A percentile compares a stretch with the other conserved stretches of the same genome.
These are phyloP conservation scores for Funneliformis caledonium DNA, from an alignment of 371 early-diverging fungal species.

Conservation along the genomic window DNA sequence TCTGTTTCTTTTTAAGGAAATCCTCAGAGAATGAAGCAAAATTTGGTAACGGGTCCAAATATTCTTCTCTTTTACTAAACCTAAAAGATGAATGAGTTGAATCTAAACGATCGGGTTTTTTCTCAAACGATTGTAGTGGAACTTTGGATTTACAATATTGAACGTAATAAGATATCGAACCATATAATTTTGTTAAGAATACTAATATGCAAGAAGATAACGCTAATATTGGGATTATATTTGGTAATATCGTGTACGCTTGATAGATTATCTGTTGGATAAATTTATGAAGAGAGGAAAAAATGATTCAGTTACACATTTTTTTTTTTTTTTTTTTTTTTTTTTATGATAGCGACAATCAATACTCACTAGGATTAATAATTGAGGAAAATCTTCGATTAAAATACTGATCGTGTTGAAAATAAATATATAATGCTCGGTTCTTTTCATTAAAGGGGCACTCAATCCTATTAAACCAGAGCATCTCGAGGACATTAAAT, in stretches of 20 bases:
- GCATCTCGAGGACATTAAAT: neutral
- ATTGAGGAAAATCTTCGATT: slow-evolving; percentile 25
- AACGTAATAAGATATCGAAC: neutral
- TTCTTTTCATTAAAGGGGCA: slow-evolving; percentile 15
- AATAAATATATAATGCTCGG: neutral
- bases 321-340: too few species aligned
- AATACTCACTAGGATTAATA: slow-evolving; percentile 22
- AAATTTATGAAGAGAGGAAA: neutral
- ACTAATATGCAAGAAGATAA: slow-evolving; percentile 9
- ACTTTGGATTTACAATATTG: neutral
- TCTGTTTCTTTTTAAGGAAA: neutral
- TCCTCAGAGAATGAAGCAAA: neutral
- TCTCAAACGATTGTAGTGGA: neutral
- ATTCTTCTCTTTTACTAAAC: neutral
- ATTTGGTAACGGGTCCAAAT: neutral
- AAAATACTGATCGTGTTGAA: neutral
- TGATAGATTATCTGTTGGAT: neutral
- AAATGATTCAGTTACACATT: neutral
- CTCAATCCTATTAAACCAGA: neutral
- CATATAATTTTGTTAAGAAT: neutral
- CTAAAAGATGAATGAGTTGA: neutral
- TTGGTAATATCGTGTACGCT: neutral
- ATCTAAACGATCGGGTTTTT: neutral
- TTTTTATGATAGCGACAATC: too few species aligned
- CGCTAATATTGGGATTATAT: neutral